Base-by-base conservation (phyloP, 495 filamentous ascomycete genomes). In the Penicillium cosmopolitanum region DNA sequence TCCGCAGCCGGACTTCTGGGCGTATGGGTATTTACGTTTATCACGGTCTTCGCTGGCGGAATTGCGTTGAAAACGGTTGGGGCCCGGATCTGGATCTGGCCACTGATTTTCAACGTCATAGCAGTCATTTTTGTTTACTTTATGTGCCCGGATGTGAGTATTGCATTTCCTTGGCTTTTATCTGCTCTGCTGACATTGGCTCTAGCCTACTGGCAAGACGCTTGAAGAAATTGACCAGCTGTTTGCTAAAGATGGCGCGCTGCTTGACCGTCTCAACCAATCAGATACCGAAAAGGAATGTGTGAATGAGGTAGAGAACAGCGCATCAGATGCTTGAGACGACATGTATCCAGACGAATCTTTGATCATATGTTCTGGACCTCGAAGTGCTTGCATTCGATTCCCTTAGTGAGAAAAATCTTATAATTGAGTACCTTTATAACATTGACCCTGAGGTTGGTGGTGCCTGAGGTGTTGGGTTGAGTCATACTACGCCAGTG, bases 41-140 rank as follows among this genome's bases (percentile, higher is more conserved):
- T 73, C 42, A 72, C 72, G 8, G 68, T 74, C 2, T 74, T 72
- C 50, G 72, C 66, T 6, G 70, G 72, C 23, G 65, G 65, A 2
- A 73, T 73, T 55, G 72, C 56, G 4, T 19, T 73, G 31, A 53
- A 61, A 33, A 61, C 51, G 2, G 60, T 66, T 23, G 66, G 68
- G 1, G 65, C 61, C 50, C 68, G 58, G 18, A 69, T 72, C 12
- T 72, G 68, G 65, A 57, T 72, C 34, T 73, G 67, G 67, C 56
- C 54, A 15, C 42, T 73, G 13, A 25, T 68, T 48, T 60, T 55
- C 21, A 59, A 55, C 50, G 59, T 44, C 4, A 13, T 60, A 2
- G 59, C 57, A 5, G 42, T 62, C 5, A 31, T 53, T 4, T 66
- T 62, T 42, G 60, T 66, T 4, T 66, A 66, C 36, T 66, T 62